These are phyloP conservation scores for Strobilomyces confusus DNA, from an alignment of 768 basidiomycete species.

Conservation along the genomic window DNA sequence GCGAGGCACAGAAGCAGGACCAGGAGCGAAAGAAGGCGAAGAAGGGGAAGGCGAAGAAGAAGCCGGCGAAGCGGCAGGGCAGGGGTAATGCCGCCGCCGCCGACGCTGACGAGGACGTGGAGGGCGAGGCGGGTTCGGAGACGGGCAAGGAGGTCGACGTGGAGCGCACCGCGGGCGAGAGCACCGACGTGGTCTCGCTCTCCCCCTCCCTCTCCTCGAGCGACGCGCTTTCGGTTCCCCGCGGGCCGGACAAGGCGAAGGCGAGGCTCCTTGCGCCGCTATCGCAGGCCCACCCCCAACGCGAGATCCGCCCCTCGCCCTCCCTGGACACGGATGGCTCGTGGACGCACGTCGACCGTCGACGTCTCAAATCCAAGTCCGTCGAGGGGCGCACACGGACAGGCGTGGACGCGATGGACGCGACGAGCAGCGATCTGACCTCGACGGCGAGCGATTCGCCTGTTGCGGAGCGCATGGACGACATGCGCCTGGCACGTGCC, in stretches of 20 bases:
- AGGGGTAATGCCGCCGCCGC: neutral
- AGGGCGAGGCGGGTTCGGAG: constrained; percentile 1
- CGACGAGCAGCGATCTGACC: constrained; percentile 49
- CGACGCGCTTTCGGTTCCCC: neutral
- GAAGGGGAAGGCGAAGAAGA: constrained; percentile 41
- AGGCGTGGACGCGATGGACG: constrained; percentile 29
- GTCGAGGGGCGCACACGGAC: constrained; percentile 4
- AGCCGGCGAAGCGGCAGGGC: neutral
- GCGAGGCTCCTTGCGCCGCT: constrained; percentile 8
- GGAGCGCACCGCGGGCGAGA: constrained; percentile 10
- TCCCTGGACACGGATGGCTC: constrained; percentile 52
- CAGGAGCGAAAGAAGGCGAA: constrained; percentile 17
- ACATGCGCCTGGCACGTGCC: constrained; percentile 28
- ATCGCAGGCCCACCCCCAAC: constrained; percentile 18
- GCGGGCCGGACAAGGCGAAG: neutral
- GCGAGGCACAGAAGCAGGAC: neutral
- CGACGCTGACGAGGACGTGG: neutral
- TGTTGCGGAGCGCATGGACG: constrained; percentile 30
- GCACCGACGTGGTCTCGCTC: constrained; percentile 12
- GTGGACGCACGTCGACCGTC: constrained; percentile 69
- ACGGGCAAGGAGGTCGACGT: constrained; percentile 8
- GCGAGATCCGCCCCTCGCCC: constrained; percentile 14
- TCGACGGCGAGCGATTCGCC: constrained; percentile 46
- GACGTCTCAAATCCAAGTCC: constrained; percentile 20
- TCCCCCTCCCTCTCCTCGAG: constrained; percentile 1